Conservation (phyloP, 2,329 filamentous ascomycete species). For the Curvularia hawaiiensis region DNA sequence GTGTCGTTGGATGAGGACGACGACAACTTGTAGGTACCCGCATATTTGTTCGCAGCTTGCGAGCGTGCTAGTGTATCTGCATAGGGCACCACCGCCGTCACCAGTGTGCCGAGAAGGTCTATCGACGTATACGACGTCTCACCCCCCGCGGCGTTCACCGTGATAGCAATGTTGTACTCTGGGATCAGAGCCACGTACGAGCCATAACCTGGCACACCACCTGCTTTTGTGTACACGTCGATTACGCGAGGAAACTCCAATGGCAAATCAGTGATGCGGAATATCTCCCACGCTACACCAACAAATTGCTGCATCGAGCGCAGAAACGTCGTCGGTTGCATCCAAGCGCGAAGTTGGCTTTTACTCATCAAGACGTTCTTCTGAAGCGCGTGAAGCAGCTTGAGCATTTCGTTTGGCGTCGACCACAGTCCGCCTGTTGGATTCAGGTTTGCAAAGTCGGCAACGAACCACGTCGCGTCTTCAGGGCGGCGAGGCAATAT, state of each 20-base stretch:
- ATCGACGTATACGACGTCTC: constrained; percentile 15
- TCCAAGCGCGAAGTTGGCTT: constrained; percentile 25
- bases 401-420: constrained; percentile 30
- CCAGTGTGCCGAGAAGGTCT: constrained; percentile 19
- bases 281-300: constrained; percentile 37
- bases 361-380: constrained; percentile 22
- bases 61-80: constrained; percentile 27
- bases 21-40: constrained; percentile 23
- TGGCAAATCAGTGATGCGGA: constrained; percentile 25
- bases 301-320: constrained; percentile 30
- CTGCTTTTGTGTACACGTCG: constrained; percentile 33
- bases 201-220: constrained; percentile 31
- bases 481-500: constrained; percentile 23
- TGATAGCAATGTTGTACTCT: constrained; percentile 31
- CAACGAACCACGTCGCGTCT: constrained; percentile 26
- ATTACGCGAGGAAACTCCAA: constrained; percentile 26
- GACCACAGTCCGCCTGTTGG: constrained; percentile 36
- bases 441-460: constrained; percentile 33
- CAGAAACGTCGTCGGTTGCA: constrained; percentile 28
- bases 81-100: constrained; percentile 24
- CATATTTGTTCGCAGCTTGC: constrained; percentile 27
- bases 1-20: constrained; percentile 22
- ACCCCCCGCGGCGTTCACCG: constrained; percentile 29
- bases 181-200: constrained; percentile 28
- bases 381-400: constrained; percentile 26